A percentile compares a stretch with the other conserved stretches of the same genome.
Conservation (phyloP, 2,329 filamentous ascomycete genomes). For the Drechslerella coelobrocha region DNA sequence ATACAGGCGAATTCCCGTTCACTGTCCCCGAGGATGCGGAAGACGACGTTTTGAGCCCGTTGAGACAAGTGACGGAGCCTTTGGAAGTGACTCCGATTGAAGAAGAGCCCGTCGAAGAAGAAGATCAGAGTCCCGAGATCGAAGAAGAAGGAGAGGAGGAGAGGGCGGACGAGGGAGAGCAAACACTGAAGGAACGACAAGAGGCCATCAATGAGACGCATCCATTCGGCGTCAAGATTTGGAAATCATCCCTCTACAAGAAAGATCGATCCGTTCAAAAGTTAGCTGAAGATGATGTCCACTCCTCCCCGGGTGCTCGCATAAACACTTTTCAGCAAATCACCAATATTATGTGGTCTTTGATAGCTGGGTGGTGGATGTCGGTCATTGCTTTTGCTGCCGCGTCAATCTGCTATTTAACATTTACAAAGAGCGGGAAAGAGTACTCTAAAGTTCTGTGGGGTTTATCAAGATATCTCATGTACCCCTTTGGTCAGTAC, state of each 20-base stretch:
- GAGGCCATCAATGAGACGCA: slow-evolving; percentile 98
- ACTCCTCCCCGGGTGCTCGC: slow-evolving; percentile 86
- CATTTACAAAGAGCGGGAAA: slow-evolving; percentile 77
- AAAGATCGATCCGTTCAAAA: slow-evolving; percentile 96
- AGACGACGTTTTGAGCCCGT: slow-evolving; percentile 35
- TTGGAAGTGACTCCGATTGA: slow-evolving; percentile 15
- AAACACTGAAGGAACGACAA: slow-evolving; percentile 72
- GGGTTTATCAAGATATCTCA: slow-evolving; percentile 82
- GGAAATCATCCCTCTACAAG: slow-evolving; percentile 98
- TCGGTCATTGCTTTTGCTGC: slow-evolving; percentile 75
- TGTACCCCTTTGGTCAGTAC: slow-evolving; percentile 97
- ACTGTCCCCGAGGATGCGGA: slow-evolving; percentile 25
- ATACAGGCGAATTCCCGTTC: slow-evolving; percentile 13
- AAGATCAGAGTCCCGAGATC: slow-evolving; percentile 18
- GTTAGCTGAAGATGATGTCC: slow-evolving; percentile 93
- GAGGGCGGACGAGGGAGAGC: slow-evolving; percentile 33
- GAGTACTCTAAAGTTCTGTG: slow-evolving; percentile 86
- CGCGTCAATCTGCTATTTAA: slow-evolving; percentile 77
- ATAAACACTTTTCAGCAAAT: slow-evolving; percentile 84
- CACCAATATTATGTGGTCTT: slow-evolving; percentile 88
- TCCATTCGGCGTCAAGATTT: slow-evolving; percentile 97
- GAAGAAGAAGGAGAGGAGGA: slow-evolving; percentile 45
- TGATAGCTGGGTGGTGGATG: slow-evolving; percentile 97
- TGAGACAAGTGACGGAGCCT: slow-evolving; percentile 22
- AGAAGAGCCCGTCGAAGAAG: slow-evolving; percentile 23